These are phyloP conservation scores for Lotus japonicus DNA, from an alignment of 306 rosid genomes.

Conservation along the genomic window DNA sequence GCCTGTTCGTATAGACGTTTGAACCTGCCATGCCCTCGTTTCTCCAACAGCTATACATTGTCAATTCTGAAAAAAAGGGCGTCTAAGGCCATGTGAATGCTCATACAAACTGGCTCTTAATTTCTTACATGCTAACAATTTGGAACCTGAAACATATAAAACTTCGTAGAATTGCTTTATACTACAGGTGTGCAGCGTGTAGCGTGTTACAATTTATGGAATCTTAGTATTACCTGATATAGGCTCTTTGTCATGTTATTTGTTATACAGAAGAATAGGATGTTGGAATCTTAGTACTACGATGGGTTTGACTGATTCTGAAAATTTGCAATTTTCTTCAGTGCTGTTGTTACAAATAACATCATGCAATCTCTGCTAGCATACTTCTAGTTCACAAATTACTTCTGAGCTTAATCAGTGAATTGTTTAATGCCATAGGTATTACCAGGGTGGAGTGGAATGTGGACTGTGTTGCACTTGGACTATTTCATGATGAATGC, in stretches of 20 bases:
- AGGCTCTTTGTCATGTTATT: not conserved
- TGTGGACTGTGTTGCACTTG: not conserved
- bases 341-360: not conserved
- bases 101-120: no score
- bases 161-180: not conserved
- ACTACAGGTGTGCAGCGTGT: not conserved
- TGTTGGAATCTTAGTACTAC: not conserved
- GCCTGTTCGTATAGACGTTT: no score
- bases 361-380: not conserved
- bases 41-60: no score
- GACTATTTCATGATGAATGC: not conserved
- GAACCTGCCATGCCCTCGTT: no score
- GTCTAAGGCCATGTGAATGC: no score
- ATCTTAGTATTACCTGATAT: not conserved
- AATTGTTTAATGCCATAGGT: not conserved
- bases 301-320: not conserved
- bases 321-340: not conserved
- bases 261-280: not conserved
- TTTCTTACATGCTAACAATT: not conserved
- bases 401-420: no score
- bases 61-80: no score
- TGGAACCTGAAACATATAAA: not conserved
- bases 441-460: conserved; percentile 1
- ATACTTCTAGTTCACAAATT: not conserved
- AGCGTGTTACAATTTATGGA: not conserved